These are phyloP conservation scores for Fistulinella cinereoalba DNA, from an alignment of 1,284 basidiomycete species.

Conservation along the genomic window DNA sequence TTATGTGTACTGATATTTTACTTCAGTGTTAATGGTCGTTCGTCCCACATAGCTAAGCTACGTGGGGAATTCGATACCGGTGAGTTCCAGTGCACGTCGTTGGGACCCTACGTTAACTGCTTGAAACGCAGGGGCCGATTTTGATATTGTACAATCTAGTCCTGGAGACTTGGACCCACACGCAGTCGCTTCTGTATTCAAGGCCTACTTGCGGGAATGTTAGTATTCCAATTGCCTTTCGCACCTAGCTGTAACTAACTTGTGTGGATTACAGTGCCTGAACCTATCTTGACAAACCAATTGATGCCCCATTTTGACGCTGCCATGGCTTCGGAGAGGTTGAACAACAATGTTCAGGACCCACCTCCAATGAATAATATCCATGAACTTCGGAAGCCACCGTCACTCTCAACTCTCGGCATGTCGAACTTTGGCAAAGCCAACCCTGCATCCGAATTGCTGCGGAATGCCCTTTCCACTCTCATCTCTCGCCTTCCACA, in stretches of 20 bases:
- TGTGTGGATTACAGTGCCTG: constrained; percentile 58
- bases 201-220: constrained; percentile 79
- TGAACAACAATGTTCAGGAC: constrained; percentile 30
- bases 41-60: constrained; percentile 71
- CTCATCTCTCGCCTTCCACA: constrained; percentile 64
- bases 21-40: constrained; percentile 67
- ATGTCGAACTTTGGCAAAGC: constrained; percentile 61
- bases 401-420: constrained; percentile 71
- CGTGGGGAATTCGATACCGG: constrained; percentile 83
- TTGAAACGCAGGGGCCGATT: constrained; percentile 68
- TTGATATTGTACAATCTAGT: constrained; percentile 69
- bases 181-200: constrained; percentile 84
- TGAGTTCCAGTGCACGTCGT: constrained; percentile 31
- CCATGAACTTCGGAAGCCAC: constrained; percentile 62
- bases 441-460: constrained; percentile 54
- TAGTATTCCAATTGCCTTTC: constrained; percentile 31
- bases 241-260: constrained; percentile 9
- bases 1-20: constrained; percentile 11
- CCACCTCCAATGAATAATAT: constrained; percentile 39
- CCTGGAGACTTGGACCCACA: constrained; percentile 89
- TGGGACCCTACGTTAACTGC: constrained; percentile 6
- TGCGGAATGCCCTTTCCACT: constrained; percentile 51
- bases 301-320: constrained; percentile 75
- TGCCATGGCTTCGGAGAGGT: constrained; percentile 59
- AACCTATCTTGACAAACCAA: constrained; percentile 71